Base-by-base conservation (phyloP, 805 yeast genomes). In the Kodamaea neixiangensis region DNA sequence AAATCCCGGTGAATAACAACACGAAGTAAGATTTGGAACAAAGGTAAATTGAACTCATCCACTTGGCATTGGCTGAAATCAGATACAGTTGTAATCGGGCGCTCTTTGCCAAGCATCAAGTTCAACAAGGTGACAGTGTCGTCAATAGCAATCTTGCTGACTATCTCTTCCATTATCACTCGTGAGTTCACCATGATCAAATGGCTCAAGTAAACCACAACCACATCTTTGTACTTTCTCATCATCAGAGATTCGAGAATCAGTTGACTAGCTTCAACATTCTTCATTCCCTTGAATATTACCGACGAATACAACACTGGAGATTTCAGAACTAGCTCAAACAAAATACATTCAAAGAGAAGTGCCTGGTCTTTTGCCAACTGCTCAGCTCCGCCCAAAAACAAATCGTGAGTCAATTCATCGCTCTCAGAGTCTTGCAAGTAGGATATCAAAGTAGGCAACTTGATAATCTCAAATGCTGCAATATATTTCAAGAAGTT, bases 31-130 rank as follows among this genome's bases (percentile, higher is more conserved):
- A 68, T 49, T 46, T 74, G 78, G 39, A 55, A 59, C 5, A 67
- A 52, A 1, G 75, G 71, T 19, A 74, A 55, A 44, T 67, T 70
- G 52, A 73, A 73, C 48, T 72, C 78, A 46, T 69, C 65, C 3
- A 64, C 58, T 1, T 44, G 25, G 7, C 37, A 13, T 5, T 46
- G 43, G n/a, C 43, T 42, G 10, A 70, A 52, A 29, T 67, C 68
- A 3, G 51, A 40, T 4, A 51, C 38, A 9, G 42, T 43, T 17
- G 15, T 14, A 10, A 57, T 48, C 14, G 22, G 29, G 18, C 17
- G 25, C 7, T 34, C 34, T 45, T 45, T 17, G 11, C 42, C 33
- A 2, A 61, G 40, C 7, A 66, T 19, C 9, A 52, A 18, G 46
- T 63, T 61, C 14, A 65, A 56, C 10, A 68, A 37, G 1, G 37